Conservation (phyloP, 306 rosid species). For the Acacia melanoxylon region DNA sequence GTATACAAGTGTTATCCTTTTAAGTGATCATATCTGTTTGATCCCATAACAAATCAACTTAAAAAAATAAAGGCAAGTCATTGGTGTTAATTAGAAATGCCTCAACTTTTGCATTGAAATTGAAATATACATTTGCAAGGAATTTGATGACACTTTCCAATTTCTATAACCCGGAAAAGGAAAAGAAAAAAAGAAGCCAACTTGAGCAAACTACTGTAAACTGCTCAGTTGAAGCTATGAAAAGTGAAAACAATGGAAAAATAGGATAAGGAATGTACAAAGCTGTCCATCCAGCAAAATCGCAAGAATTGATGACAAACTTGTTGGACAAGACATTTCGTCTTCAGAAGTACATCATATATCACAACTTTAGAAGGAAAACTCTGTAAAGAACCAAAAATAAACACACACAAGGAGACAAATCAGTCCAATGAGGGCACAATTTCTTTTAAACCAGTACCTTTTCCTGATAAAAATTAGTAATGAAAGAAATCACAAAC, state of each 20-base stretch:
- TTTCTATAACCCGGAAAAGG: conserved; percentile 20
- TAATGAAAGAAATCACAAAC: not conserved
- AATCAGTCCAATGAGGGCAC: not conserved
- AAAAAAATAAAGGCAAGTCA: conserved; percentile 34
- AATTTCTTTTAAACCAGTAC: not conserved
- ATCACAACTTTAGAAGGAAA: conserved; percentile 15
- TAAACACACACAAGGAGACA: not conserved
- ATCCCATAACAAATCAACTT: conserved; percentile 32
- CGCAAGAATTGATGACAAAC: conserved; percentile 33
- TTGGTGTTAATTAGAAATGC: conserved; percentile 20
- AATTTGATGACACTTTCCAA: conserved; percentile 30
- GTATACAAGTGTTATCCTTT: not conserved
- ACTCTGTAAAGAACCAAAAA: conserved; percentile 40
- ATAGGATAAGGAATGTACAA: conserved; percentile 42
- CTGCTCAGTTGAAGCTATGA: conserved; percentile 36
- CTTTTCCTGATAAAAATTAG: not conserved
- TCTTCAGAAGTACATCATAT: conserved; percentile 35
- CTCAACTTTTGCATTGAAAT: conserved; percentile 37
- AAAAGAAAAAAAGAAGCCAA: conserved; percentile 24
- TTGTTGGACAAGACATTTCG: conserved; percentile 30
- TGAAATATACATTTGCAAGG: conserved; percentile 33
- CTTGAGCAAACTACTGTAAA: conserved; percentile 31
- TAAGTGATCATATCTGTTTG: conserved; percentile 6
- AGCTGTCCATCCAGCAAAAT: conserved; percentile 30
- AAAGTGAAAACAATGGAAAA: conserved; percentile 42